Conservation (phyloP, 371 early-diverging fungal species). For the Zopfochytrium polystomum region DNA sequence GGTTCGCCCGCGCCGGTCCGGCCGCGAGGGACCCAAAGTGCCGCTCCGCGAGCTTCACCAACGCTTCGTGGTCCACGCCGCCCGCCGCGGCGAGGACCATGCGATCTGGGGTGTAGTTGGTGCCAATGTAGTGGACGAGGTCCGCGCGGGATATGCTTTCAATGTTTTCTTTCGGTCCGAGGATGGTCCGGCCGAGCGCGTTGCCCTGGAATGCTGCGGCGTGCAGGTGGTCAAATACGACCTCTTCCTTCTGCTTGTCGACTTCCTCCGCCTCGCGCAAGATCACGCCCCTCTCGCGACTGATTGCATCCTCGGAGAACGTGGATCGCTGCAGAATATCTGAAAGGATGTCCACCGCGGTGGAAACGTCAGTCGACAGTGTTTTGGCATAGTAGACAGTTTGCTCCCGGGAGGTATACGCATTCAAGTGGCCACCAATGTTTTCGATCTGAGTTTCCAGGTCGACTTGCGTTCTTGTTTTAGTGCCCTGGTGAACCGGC, state of each 20-base stretch:
- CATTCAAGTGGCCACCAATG: slow-evolving; percentile 96
- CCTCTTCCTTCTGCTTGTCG: slow-evolving; percentile 85
- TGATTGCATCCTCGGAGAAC: slow-evolving; percentile 76
- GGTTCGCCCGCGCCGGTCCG: slow-evolving; percentile 20
- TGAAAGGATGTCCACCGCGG: slow-evolving; percentile 86
- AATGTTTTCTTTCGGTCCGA: slow-evolving; percentile 92
- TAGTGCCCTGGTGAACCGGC: slow-evolving; percentile 71
- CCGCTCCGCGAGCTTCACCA: slow-evolving; percentile 85
- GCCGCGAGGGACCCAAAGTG: slow-evolving; percentile 78
- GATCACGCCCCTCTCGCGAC: slow-evolving; percentile 93
- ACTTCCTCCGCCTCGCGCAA: slow-evolving; percentile 94
- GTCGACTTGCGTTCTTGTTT: slow-evolving; percentile 77
- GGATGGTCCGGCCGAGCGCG: slow-evolving; percentile 89
- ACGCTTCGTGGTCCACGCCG: slow-evolving; percentile 87
- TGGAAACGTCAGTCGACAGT: slow-evolving; percentile 78
- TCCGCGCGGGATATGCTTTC: slow-evolving; percentile 78
- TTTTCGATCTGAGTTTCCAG: slow-evolving; percentile 93
- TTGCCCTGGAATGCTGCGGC: slow-evolving; percentile 90
- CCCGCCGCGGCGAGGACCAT: slow-evolving; percentile 95
- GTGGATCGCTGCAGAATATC: slow-evolving; percentile 93
- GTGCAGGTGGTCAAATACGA: slow-evolving; percentile 93
- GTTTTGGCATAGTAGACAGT: slow-evolving; percentile 96
- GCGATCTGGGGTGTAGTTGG: slow-evolving; percentile 93
- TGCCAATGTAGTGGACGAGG: slow-evolving; percentile 77
- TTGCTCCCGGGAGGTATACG: slow-evolving; percentile 97